Conservation (phyloP, 345 rosid species). For the Moricandia arvensis region DNA sequence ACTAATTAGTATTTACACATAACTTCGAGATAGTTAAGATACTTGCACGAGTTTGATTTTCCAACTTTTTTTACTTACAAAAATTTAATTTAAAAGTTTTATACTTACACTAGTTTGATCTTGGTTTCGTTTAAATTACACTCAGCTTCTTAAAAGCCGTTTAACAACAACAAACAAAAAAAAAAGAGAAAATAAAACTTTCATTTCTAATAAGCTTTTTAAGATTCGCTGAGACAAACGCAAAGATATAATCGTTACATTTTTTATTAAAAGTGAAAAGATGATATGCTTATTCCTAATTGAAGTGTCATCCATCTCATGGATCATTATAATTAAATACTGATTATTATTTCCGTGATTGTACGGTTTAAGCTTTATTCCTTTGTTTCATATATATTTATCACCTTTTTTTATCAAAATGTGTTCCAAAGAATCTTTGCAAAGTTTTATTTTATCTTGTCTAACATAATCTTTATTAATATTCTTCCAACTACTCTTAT, state of each 20-base stretch:
- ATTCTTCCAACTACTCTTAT: slow-evolving; percentile 2
- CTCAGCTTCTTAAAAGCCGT: not conserved
- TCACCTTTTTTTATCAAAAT: not conserved
- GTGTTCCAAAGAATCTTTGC: slow-evolving; percentile 13
- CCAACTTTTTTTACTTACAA: not conserved
- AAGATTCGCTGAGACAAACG: not conserved
- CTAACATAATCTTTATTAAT: not conserved
- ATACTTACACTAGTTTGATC: not conserved
- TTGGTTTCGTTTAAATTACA: not conserved
- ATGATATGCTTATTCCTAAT: slow-evolving; percentile 14
- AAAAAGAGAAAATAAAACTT: not conserved
- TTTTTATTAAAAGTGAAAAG: not conserved
- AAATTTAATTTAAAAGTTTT: not conserved
- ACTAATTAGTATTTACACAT: not conserved
- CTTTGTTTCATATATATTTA: not conserved
- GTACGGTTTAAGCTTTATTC: slow-evolving; percentile 32
- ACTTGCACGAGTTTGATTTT: not conserved
- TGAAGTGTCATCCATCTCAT: slow-evolving; percentile 32
- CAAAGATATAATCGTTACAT: not conserved
- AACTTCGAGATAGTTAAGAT: not conserved
- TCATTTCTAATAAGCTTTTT: not conserved
- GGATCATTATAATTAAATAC: slow-evolving; percentile 16
- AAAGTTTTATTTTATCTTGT: slow-evolving; percentile 19
- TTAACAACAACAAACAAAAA: not conserved
- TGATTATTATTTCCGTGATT: slow-evolving; percentile 17